phyloP scores from a whole-genome alignment of 139 green algal species.

The Axilococcus clingmanii region DNA sequence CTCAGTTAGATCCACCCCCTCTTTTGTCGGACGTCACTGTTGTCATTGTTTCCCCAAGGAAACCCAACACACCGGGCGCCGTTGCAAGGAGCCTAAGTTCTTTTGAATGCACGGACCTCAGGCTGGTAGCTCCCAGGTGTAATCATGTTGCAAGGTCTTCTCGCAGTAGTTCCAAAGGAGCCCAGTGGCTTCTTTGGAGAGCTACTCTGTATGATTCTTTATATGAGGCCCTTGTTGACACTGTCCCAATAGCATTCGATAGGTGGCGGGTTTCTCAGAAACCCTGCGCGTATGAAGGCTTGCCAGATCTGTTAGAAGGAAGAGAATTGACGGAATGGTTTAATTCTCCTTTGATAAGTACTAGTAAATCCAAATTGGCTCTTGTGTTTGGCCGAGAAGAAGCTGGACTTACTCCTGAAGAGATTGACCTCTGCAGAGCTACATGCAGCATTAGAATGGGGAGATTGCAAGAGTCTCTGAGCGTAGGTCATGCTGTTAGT shows the following conservation, averaged over 20 bases:
- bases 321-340: not conserved
- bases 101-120: conserved; percentile 52
- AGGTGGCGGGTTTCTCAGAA: too few relatives aligned
- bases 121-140: conserved; percentile 28
- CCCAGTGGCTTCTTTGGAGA: conserved; percentile 43
- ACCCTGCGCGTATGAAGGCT: conserved; percentile 15
- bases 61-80: conserved; percentile 40
- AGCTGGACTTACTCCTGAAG: conserved; percentile 40
- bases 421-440: conserved; percentile 42
- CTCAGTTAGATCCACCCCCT: conserved; percentile 30
- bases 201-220: conserved; percentile 21
- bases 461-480: conserved; percentile 44
- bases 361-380: conserved; percentile 15
- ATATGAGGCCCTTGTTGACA: conserved; percentile 21
- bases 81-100: conserved; percentile 34
- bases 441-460: conserved; percentile 48
- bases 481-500: conserved; percentile 42
- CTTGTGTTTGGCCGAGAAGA: conserved; percentile 62
- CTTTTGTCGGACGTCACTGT: conserved; percentile 32
- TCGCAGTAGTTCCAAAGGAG: conserved; percentile 37
- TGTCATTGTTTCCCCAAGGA: conserved; percentile 22
- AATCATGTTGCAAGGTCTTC: conserved; percentile 18
- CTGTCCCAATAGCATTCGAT: conserved; percentile 35
- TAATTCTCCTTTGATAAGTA: not conserved
- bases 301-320: not conserved